Percentiles rank a stretch among this genome's conserved stretches.
Evolutionary conservation across 352 stramenopile genomes (phyloP).

Genomic region (Phytopythium boreale): DNA sequence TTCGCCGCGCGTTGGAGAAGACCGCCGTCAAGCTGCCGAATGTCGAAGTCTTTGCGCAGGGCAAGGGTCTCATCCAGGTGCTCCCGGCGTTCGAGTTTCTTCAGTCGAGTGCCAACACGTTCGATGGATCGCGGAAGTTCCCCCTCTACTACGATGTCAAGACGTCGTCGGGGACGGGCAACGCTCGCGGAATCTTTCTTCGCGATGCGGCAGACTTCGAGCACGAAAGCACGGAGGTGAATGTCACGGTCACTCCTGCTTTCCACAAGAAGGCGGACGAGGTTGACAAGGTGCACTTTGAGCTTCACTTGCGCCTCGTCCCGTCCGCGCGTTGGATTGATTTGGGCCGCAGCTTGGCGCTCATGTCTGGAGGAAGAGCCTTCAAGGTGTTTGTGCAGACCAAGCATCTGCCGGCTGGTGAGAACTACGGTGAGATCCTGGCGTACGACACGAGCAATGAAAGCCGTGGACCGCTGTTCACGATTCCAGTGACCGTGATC

Average conservation of each 20-base stretch:
- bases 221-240: conserved; percentile 73
- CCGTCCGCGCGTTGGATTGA: conserved; percentile 86
- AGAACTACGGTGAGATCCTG: conserved; percentile 87
- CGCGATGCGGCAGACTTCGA: conserved; percentile 74
- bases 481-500: conserved; percentile 89
- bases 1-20: conserved; percentile 87
- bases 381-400: conserved; percentile 93
- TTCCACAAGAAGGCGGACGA: conserved; percentile 87
- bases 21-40: conserved; percentile 65
- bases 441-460: conserved; percentile 74
- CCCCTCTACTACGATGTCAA: conserved; percentile 53
- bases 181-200: conserved; percentile 80
- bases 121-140: conserved; percentile 65
- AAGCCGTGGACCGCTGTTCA: conserved; percentile 76
- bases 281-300: conserved; percentile 85
- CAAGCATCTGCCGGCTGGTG: conserved; percentile 64
- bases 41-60: conserved; percentile 72
- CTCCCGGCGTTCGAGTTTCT: conserved; percentile 76
- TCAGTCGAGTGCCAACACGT: conserved; percentile 34
- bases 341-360: conserved; percentile 77
- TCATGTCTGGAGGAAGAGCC: conserved; percentile 79
- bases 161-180: conserved; percentile 36
- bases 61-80: conserved; percentile 80
- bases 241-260: conserved; percentile 81
- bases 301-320: conserved; percentile 83